Conservation (phyloP, 2,329 filamentous ascomycete genomes). For the Dactylellina sp. region DNA sequence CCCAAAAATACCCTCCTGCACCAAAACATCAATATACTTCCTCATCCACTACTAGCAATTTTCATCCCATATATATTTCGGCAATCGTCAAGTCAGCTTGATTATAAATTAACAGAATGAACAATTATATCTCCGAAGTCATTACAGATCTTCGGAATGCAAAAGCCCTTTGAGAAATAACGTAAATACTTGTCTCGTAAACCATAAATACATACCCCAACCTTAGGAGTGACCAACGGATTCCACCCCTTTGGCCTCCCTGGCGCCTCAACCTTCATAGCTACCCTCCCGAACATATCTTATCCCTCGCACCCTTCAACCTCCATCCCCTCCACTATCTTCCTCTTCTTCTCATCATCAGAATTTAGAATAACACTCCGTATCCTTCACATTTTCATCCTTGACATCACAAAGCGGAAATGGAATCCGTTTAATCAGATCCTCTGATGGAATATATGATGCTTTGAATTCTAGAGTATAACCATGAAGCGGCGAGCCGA, state of each 20-base stretch:
- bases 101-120: too few species aligned
- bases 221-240: slow-evolving; percentile 23
- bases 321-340: background rate
- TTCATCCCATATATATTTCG: too few species aligned
- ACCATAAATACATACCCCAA: slow-evolving; percentile 24
- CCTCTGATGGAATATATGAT: slow-evolving; percentile 16
- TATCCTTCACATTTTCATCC: slow-evolving; percentile 26
- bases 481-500: slow-evolving; percentile 26
- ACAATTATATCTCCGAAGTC: too few species aligned
- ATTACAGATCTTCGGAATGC: too few species aligned
- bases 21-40: slow-evolving; percentile 21
- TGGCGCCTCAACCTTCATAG: slow-evolving; percentile 13
- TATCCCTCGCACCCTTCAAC: slow-evolving; percentile 12
- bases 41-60: slow-evolving; percentile 39
- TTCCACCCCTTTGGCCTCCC: slow-evolving; percentile 26
- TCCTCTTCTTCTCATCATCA: slow-evolving; percentile 5
- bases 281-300: slow-evolving; percentile 19
- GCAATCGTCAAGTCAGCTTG: too few species aligned
- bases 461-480: slow-evolving; percentile 30
- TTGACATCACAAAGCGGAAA: slow-evolving; percentile 19
- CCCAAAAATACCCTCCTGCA: slow-evolving; percentile 4
- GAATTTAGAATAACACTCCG: slow-evolving; percentile 1
- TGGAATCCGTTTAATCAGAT: slow-evolving; percentile 22
- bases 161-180: too few species aligned
- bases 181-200: too few species aligned